Conservation (phyloP, 257 asterid species). For the Solanum paucissectum region DNA sequence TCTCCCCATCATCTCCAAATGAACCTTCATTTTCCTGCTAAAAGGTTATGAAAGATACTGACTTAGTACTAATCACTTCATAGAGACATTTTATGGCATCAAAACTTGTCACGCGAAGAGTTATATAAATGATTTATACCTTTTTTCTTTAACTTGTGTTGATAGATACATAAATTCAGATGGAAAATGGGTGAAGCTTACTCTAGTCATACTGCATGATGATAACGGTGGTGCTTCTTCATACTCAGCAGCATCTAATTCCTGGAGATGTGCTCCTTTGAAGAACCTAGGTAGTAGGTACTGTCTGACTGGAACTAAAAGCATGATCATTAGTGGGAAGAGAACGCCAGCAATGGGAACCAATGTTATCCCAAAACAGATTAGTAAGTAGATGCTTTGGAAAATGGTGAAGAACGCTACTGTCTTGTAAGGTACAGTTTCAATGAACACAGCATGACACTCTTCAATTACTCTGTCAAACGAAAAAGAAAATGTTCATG, state of each 20-base stretch:
- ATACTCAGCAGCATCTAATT: slow-evolving; percentile 12
- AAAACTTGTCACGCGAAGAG: background rate
- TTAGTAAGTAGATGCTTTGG: slow-evolving; percentile 10
- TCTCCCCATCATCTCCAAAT: slow-evolving; percentile 10
- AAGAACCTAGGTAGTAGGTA: slow-evolving; percentile 7
- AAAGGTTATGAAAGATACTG: background rate
- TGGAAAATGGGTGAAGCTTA: background rate
- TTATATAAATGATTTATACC: background rate
- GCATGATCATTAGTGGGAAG: slow-evolving; percentile 15
- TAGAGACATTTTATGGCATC: background rate
- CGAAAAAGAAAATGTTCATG: background rate
- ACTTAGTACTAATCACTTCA: background rate
- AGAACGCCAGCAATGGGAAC: slow-evolving; percentile 13
- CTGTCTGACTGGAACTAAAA: slow-evolving; percentile 13
- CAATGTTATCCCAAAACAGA: slow-evolving; percentile 16
- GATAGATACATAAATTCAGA: background rate
- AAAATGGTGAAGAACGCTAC: slow-evolving; percentile 8
- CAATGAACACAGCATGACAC: slow-evolving; percentile 6
- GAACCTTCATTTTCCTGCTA: slow-evolving; percentile 1
- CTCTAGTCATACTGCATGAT: slow-evolving; percentile 7
- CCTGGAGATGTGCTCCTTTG: slow-evolving; percentile 11
- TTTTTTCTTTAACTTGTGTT: background rate
- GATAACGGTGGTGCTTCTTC: slow-evolving; percentile 11
- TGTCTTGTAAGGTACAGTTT: slow-evolving; percentile 14
- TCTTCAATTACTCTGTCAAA: slow-evolving; percentile 9